These are phyloP conservation scores for Bremia lactucae DNA, from an alignment of 352 stramenopile genomes.

Conservation along the genomic window DNA sequence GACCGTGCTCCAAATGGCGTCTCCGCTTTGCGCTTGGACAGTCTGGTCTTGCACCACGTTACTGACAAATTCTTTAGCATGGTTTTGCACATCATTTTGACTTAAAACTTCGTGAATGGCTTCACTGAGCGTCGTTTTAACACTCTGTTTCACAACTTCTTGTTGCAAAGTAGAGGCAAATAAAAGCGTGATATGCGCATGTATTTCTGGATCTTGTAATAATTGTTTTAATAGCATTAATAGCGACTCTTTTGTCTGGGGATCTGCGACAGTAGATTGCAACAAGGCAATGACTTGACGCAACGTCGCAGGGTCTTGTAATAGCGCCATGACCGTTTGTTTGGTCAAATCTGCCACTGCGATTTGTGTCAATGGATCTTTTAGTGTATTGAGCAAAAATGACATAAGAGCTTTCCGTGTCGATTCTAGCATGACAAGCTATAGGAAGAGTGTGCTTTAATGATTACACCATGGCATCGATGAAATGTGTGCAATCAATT, in stretches of 20 bases:
- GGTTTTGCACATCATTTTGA: conserved; percentile 59
- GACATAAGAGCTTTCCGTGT: conserved; percentile 41
- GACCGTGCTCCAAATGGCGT: conserved; percentile 72
- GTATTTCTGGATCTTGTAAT: conserved; percentile 46
- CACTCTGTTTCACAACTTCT: conserved; percentile 53
- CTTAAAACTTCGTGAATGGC: conserved; percentile 72
- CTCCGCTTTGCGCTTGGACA: conserved; percentile 62
- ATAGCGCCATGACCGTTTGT: conserved; percentile 26
- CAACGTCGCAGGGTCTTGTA: conserved; percentile 50
- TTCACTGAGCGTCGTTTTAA: conserved; percentile 41
- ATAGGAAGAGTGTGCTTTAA: conserved; percentile 4
- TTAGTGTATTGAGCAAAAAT: conserved; percentile 48
- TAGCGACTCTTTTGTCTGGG: conserved; percentile 34
- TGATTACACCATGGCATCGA: conserved; percentile 5
- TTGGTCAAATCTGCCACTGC: conserved; percentile 45
- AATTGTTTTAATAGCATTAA: conserved; percentile 49
- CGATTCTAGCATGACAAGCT: conserved; percentile 62
- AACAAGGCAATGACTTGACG: conserved; percentile 48
- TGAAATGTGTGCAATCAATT: conserved; percentile 11
- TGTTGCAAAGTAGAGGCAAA: conserved; percentile 57
- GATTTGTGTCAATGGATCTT: conserved; percentile 43
- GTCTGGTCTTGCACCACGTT: conserved; percentile 74
- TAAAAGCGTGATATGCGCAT: conserved; percentile 44
- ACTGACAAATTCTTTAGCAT: conserved; percentile 78
- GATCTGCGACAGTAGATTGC: conserved; percentile 33